These are phyloP conservation scores for Claviceps sorghi DNA, from an alignment of 2,329 filamentous ascomycete species.

Conservation along the genomic window DNA sequence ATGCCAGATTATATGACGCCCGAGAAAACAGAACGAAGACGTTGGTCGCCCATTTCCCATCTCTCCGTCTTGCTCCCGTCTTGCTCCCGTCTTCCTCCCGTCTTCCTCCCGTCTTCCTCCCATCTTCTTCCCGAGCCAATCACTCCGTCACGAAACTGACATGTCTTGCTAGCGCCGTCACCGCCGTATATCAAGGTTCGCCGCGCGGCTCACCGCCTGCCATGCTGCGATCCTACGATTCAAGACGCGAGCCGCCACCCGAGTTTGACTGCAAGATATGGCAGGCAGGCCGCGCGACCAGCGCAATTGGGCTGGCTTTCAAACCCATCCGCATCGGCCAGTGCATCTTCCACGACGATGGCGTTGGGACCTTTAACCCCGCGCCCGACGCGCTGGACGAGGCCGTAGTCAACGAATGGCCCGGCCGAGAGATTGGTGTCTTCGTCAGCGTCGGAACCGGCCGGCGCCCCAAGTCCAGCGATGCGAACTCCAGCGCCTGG, in stretches of 20 bases:
- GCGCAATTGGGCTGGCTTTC: conserved; percentile 80
- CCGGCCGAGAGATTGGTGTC: conserved; percentile 78
- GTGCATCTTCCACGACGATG: conserved; percentile 87
- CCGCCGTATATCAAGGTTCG: conserved; percentile 79
- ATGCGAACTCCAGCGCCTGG: conserved; percentile 66
- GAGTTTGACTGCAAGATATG: conserved; percentile 93
- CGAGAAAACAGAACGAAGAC: conserved; percentile 80
- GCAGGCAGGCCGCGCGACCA: conserved; percentile 93
- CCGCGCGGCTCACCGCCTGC: conserved; percentile 51
- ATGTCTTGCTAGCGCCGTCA: conserved; percentile 52
- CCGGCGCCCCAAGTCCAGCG: conserved; percentile 52
- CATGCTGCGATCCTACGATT: conserved; percentile 86
- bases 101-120: background rate
- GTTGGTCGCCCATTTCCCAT: conserved; percentile 35
- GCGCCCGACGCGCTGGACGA: conserved; percentile 76
- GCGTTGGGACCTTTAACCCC: conserved; percentile 82
- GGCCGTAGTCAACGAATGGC: conserved; percentile 86
- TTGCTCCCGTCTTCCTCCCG: background rate
- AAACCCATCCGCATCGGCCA: conserved; percentile 92
- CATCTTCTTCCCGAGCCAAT: background rate
- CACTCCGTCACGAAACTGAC: background rate
- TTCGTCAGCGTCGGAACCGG: conserved; percentile 93
- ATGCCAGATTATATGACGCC: conserved; percentile 76
- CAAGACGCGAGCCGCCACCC: conserved; percentile 74
- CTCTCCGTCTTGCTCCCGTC: background rate